phyloP scores from a whole-genome alignment of 2,329 filamentous ascomycete species.

The Trichoderma asperellum region DNA sequence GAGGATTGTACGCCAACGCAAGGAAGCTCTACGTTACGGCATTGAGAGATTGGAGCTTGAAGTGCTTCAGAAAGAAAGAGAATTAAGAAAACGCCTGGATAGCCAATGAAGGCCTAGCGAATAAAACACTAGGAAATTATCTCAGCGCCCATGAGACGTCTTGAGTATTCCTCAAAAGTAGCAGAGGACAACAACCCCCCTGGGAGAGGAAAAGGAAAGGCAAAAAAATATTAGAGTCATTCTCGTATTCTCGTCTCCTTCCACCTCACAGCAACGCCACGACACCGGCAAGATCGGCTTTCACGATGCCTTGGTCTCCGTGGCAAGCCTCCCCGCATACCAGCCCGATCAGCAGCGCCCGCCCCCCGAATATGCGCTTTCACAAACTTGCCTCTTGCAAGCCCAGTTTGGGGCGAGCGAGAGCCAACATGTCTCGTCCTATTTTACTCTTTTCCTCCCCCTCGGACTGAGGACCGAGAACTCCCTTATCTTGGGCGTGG shows the following conservation, averaged over 20 bases:
- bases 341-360: neutral
- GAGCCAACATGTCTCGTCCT: conserved; percentile 15
- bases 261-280: neutral
- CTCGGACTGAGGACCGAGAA: neutral
- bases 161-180: neutral
- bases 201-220: neutral
- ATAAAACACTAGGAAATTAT: neutral
- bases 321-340: conserved; percentile 17
- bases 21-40: conserved; percentile 82
- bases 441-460: neutral
- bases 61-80: conserved; percentile 73
- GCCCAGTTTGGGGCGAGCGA: neutral
- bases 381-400: neutral
- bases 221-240: neutral
- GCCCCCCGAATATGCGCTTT: conserved; percentile 1
- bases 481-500: conserved; percentile 4
- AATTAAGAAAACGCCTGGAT: conserved; percentile 57
- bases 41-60: conserved; percentile 86
- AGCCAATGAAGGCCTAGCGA: conserved; percentile 33
- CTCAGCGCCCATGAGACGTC: no score
- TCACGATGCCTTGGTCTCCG: conserved; percentile 29
- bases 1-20: conserved; percentile 73
- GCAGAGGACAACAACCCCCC: neutral
- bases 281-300: conserved; percentile 24
- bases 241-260: neutral